Percentiles rank a stretch among this genome's conserved stretches.
These are phyloP conservation scores for Taphrina betulina DNA, from an alignment of 1,139 yeast species.

Conservation along the genomic window DNA sequence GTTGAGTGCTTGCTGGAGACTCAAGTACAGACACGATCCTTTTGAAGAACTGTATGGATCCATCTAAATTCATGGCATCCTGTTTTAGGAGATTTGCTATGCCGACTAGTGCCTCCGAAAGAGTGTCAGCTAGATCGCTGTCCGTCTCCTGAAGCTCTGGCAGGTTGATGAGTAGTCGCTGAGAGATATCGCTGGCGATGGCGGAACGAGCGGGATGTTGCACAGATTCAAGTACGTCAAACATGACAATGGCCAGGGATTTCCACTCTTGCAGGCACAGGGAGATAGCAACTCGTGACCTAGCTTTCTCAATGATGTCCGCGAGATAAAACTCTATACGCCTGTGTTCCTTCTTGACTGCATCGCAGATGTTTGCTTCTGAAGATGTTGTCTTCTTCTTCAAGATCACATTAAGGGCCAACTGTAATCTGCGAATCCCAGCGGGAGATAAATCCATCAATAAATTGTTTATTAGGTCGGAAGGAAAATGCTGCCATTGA, in stretches of 20 bases:
- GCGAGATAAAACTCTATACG: no score
- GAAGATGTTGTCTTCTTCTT: no score
- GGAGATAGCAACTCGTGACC: not conserved
- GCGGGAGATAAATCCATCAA: no score
- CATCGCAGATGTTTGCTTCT: no score
- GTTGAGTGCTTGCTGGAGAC: slow-evolving; percentile 11
- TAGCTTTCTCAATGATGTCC: no score
- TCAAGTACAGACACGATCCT: not conserved
- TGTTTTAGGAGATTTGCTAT: no score
- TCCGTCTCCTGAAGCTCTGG: slow-evolving; percentile 3
- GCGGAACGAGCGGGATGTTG: not conserved
- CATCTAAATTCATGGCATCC: not conserved
- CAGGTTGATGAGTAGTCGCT: not conserved
- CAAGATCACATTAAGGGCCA: no score
- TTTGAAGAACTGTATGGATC: not conserved
- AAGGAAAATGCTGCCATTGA: no score
- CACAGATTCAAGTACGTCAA: not conserved
- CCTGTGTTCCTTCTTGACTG: no score
- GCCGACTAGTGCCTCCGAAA: not conserved
- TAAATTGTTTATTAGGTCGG: no score
- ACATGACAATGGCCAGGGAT: not conserved
- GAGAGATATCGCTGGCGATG: slow-evolving; percentile 2
- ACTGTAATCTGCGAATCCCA: no score
- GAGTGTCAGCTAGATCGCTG: not conserved
- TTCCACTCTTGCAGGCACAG: slow-evolving; percentile 2